phyloP scores from a whole-genome alignment of 345 rosid species.

The Stellera chamaejasme region DNA sequence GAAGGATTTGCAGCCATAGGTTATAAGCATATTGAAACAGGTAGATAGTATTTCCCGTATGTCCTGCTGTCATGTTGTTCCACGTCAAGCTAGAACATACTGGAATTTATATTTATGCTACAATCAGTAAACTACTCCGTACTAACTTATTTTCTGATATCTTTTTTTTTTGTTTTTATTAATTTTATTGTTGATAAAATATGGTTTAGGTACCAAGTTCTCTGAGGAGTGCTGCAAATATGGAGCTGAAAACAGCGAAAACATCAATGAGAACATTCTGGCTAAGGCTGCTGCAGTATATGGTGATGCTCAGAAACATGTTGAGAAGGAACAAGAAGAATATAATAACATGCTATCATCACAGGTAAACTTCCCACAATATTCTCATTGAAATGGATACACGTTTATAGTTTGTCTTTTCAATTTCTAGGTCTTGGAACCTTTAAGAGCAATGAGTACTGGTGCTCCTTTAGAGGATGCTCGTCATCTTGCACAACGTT shows the following conservation, averaged over 20 bases:
- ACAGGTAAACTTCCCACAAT: constrained; percentile 41
- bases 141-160: too few relatives aligned
- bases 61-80: too few relatives aligned
- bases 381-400: too few relatives aligned
- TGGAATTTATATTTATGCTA: too few relatives aligned
- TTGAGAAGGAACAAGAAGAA: constrained; percentile 89
- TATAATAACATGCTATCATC: constrained; percentile 54
- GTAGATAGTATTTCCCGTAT: constrained; percentile 19
- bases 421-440: constrained; percentile 61
- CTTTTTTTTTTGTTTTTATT: too few relatives aligned
- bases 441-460: constrained; percentile 73
- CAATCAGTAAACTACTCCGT: too few relatives aligned
- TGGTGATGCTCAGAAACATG: constrained; percentile 81
- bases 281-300: constrained; percentile 92
- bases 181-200: constrained; percentile 1
- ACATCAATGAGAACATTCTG: constrained; percentile 60
- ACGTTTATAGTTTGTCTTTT: not conserved
- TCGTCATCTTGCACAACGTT: constrained; percentile 93
- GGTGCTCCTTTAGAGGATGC: constrained; percentile 90
- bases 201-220: constrained; percentile 54
- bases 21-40: constrained; percentile 81
- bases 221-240: constrained; percentile 80
- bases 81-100: too few relatives aligned
- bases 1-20: constrained; percentile 72
- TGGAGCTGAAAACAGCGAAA: constrained; percentile 69